Evolutionary conservation across 2,329 filamentous ascomycete species (phyloP).

Genomic region (Colletotrichum brevisporum): DNA sequence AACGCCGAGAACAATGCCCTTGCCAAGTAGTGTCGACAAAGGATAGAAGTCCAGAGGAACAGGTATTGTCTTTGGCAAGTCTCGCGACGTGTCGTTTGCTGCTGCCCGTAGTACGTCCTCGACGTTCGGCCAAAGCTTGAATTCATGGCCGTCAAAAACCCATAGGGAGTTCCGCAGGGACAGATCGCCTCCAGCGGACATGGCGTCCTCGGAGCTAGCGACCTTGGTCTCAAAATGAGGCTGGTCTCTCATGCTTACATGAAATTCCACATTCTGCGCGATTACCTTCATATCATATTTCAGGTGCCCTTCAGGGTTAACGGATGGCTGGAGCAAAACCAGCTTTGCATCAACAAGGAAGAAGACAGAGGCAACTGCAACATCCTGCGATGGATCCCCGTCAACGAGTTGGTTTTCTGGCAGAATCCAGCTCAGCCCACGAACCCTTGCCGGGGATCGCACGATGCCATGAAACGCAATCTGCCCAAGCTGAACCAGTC

Average conservation of each 20-base stretch:
- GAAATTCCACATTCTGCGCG: slow-evolving; percentile 96
- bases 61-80: slow-evolving; percentile 80
- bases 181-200: slow-evolving; percentile 39
- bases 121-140: slow-evolving; percentile 91
- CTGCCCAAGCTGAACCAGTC: slow-evolving; percentile 93
- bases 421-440: slow-evolving; percentile 94
- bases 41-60: slow-evolving; percentile 97
- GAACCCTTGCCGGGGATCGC: slow-evolving; percentile 89
- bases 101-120: slow-evolving; percentile 84
- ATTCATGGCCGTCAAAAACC: slow-evolving; percentile 90
- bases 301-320: slow-evolving; percentile 84
- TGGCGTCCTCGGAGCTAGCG: slow-evolving; percentile 18
- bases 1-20: slow-evolving; percentile 90
- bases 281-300: slow-evolving; percentile 99
- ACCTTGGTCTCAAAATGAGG: slow-evolving; percentile 57
- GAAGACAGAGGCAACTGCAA: slow-evolving; percentile 91
- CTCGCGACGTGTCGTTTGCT: slow-evolving; percentile 74
- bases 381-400: slow-evolving; percentile 95
- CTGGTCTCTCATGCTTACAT: slow-evolving; percentile 91
- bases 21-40: slow-evolving; percentile 86
- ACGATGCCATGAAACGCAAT: slow-evolving; percentile 98
- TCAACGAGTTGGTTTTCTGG: slow-evolving; percentile 90
- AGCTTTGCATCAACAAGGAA: slow-evolving; percentile 99
- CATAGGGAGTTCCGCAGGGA: slow-evolving; percentile 86
- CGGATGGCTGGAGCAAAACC: slow-evolving; percentile 88